Conservation (phyloP, 345 rosid species). For the Viola odorata region DNA sequence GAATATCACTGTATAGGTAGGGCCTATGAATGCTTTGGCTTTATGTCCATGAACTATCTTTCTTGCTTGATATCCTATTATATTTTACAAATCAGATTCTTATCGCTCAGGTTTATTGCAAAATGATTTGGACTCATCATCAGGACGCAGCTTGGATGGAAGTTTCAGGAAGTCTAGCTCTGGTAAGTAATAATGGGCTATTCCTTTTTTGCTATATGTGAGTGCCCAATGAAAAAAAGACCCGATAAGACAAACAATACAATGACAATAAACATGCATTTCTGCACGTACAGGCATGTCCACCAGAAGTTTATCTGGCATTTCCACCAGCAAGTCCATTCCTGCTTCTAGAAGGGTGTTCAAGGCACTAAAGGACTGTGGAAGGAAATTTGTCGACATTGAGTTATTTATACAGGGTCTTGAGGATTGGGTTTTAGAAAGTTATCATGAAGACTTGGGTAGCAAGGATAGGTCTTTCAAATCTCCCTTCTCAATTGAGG, state of each 20-base stretch:
- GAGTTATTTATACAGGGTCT: constrained; percentile 36
- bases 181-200: constrained; percentile 27
- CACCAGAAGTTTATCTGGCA: constrained; percentile 34
- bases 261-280: constrained; percentile 8
- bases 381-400: constrained; percentile 29
- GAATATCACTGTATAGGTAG: background rate
- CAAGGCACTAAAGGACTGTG: constrained; percentile 47
- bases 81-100: constrained; percentile 7
- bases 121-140: constrained; percentile 28
- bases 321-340: constrained; percentile 37
- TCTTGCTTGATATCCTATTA: background rate
- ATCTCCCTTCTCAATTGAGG: constrained; percentile 46
- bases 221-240: background rate
- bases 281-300: constrained; percentile 37
- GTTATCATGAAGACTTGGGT: constrained; percentile 19
- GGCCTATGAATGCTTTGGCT: background rate
- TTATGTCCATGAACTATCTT: background rate
- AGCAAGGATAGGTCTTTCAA: constrained; percentile 27
- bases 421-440: constrained; percentile 44
- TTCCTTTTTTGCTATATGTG: background rate
- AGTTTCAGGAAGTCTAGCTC: constrained; percentile 42
- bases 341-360: constrained; percentile 38
- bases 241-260: background rate
- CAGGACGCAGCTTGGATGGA: constrained; percentile 35
- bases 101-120: constrained; percentile 24